Conservation (phyloP, 2,329 filamentous ascomycete genomes). For the Neonectria ditissima region DNA sequence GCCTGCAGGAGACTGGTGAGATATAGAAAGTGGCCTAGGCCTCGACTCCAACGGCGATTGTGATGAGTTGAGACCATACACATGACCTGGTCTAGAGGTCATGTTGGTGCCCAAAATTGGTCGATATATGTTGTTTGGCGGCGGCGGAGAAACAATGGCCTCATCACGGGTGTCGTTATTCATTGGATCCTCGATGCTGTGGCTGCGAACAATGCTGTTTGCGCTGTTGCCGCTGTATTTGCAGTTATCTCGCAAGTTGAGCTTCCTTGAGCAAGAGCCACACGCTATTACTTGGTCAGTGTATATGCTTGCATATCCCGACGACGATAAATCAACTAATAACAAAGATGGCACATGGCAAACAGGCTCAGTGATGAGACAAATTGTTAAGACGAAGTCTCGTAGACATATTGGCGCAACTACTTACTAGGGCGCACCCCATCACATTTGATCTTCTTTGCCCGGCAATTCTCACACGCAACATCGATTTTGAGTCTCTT, state of each 20-base stretch:
- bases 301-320: background rate
- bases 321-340: background rate
- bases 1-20: slow-evolving; percentile 24
- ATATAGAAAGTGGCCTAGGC: background rate
- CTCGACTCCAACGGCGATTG: background rate
- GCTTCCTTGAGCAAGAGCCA: slow-evolving; percentile 47
- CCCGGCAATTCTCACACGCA: slow-evolving; percentile 57
- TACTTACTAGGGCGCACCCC: slow-evolving; percentile 52
- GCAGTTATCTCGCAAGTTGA: slow-evolving; percentile 45
- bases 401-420: background rate
- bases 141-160: background rate
- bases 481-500: slow-evolving; percentile 59
- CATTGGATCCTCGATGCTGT: background rate
- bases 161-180: slow-evolving; percentile 1
- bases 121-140: background rate
- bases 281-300: slow-evolving; percentile 42
- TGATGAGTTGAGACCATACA: background rate
- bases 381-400: background rate
- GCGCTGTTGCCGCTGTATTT: slow-evolving; percentile 39
- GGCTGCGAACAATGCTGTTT: slow-evolving; percentile 1
- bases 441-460: slow-evolving; percentile 57
- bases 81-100: background rate
- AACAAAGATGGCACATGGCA: background rate
- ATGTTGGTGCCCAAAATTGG: background rate
- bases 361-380: background rate